Evolutionary conservation across 805 yeast genomes (phyloP).

Genomic region (Brettanomyces custersianus): DNA sequence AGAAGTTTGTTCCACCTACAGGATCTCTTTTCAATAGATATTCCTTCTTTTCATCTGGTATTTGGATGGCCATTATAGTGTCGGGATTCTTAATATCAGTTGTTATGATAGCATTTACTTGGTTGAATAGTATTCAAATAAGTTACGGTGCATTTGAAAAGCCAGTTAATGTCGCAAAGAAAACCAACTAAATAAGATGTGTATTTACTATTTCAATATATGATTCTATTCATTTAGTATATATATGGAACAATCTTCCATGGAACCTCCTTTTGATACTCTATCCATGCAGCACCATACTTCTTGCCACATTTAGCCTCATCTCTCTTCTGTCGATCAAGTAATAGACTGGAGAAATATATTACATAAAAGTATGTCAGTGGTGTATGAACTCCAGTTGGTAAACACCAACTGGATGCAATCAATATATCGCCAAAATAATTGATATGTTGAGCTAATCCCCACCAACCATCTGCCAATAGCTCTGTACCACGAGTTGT

Average conservation of each 20-base stretch:
- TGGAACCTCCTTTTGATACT: constrained; percentile 75
- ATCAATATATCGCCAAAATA: constrained; percentile 94
- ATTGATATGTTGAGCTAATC: constrained; percentile 81
- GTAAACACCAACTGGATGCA: constrained; percentile 86
- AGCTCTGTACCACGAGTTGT: constrained; percentile 74
- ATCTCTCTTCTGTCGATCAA: constrained; percentile 88
- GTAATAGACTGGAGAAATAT: constrained; percentile 71
- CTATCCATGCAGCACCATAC: constrained; percentile 80
- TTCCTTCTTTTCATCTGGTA: constrained; percentile 70
- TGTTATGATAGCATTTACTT: constrained; percentile 53
- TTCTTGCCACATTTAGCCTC: constrained; percentile 83
- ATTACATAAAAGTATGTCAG: constrained; percentile 81
- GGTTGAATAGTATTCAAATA: constrained; percentile 66
- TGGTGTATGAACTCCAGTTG: constrained; percentile 75
- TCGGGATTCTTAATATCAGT: constrained; percentile 49
- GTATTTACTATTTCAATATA: neutral
- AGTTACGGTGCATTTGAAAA: constrained; percentile 79
- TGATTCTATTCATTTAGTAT: constrained; percentile 33
- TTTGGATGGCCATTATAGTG: constrained; percentile 68
- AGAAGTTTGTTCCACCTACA: constrained; percentile 7
- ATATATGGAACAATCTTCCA: constrained; percentile 85
- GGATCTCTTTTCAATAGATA: constrained; percentile 53
- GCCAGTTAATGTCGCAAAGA: constrained; percentile 44
- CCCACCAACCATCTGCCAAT: constrained; percentile 95
- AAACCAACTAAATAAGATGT: constrained; percentile 22